Conservation (phyloP, 192 early-diverging fungal genomes). For the Lobulomyces angularis region DNA sequence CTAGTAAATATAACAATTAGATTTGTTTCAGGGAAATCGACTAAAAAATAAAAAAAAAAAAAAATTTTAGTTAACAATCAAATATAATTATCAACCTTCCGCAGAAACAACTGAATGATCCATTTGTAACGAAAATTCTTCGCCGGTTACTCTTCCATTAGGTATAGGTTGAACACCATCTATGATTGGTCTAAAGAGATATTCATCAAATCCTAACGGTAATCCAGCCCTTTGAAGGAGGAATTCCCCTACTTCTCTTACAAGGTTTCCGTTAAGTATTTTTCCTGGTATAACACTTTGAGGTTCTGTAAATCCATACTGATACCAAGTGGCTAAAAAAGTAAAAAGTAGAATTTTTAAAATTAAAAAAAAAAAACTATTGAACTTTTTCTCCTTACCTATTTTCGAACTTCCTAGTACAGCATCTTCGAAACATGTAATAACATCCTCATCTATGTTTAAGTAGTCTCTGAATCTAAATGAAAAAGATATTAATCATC, state of each 20-base stretch:
- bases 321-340: constrained; percentile 40
- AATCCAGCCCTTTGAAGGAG: constrained; percentile 19
- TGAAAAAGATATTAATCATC: no score
- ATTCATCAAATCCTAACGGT: constrained; percentile 18
- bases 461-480: constrained; percentile 19
- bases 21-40: constrained; percentile 14
- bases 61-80: background rate
- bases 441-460: constrained; percentile 15
- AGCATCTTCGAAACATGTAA: constrained; percentile 38
- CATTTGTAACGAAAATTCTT: background rate
- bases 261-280: constrained; percentile 27
- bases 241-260: constrained; percentile 31
- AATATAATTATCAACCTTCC: background rate
- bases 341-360: no score
- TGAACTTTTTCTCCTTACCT: no score
- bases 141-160: background rate
- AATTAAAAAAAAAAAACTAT: no score
- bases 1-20: constrained; percentile 33
- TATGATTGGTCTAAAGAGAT: background rate
- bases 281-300: constrained; percentile 31
- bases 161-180: background rate
- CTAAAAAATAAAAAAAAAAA: no score
- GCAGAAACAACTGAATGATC: background rate
- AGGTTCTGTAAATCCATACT: constrained; percentile 33
- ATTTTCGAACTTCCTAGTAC: constrained; percentile 27